Percentiles rank a stretch among this genome's conserved stretches.
Evolutionary conservation across 257 asterid genomes (phyloP).

Genomic region (Fraxinus cuspidata): DNA sequence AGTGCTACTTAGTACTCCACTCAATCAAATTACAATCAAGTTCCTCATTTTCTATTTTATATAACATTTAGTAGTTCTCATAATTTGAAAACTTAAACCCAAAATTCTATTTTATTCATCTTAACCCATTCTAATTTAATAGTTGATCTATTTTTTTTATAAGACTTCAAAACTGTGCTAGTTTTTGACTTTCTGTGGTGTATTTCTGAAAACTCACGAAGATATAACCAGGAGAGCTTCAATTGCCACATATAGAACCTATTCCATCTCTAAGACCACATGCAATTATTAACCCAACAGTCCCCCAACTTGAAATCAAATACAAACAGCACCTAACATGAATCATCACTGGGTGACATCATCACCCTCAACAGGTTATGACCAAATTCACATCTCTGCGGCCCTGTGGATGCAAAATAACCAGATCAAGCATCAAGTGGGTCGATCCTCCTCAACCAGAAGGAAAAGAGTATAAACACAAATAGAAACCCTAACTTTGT

Average conservation of each 20-base stretch:
- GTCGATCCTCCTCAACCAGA: not conserved
- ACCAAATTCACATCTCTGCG: not conserved
- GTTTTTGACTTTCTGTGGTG: not conserved
- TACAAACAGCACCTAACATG: too few species aligned
- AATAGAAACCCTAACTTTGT: not conserved
- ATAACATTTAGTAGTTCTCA: too few species aligned
- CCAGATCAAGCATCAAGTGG: not conserved
- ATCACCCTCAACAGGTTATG: not conserved
- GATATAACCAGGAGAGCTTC: not conserved
- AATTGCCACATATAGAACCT: not conserved
- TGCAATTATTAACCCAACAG: too few species aligned
- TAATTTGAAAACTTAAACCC: too few species aligned
- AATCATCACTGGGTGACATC: too few species aligned
- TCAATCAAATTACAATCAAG: too few species aligned
- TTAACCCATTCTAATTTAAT: not conserved
- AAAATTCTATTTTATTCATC: too few species aligned
- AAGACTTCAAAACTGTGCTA: not conserved
- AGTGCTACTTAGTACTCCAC: too few species aligned
- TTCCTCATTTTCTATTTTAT: too few species aligned
- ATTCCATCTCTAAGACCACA: too few species aligned
- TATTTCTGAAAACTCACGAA: not conserved
- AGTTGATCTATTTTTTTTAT: not conserved
- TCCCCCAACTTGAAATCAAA: too few species aligned
- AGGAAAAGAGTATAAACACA: not conserved
- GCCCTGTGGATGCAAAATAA: not conserved